Base-by-base conservation (phyloP, 805 yeast genomes). In the Schizosaccharomyces lindneri region DNA sequence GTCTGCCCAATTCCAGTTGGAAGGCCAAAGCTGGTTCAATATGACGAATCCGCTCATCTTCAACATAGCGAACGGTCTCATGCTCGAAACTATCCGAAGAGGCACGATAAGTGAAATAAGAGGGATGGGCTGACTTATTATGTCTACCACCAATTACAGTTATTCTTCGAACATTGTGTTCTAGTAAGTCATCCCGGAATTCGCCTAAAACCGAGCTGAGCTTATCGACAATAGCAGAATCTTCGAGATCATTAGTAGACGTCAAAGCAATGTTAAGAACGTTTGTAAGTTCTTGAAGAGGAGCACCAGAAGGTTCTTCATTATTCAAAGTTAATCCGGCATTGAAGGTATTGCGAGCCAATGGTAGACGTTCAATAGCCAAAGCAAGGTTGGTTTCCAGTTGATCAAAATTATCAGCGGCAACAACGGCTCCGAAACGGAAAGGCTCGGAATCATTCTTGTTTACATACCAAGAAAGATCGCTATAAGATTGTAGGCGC, bases 11-110 rank as follows among this genome's bases (percentile, higher is more conserved):
- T 75, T 93, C 99, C 67, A 93, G 79, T 76, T 93, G 98, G 85
- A 82, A 93, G 61, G 98, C 97, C 68, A 90, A 78, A 55, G 97
- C 96, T 29, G 99, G 99, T 73, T 93, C 97, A 67, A 93, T 88
- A 72, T 93, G 97, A 76, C 99, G 88, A 71, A 93, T 85, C 24
- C 89, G 89, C 73, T 83, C 81, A 75, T 93, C 95, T 75, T 93
- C 99, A 43, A 68, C 69, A 71, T 85, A 93, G 46, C 78, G 78
- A 21, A 57, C 39, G 3, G 21, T 7, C 13, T 57, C 5, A 21
- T 24, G 27, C 9, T 57, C 60, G 9, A 15, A 15, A 29, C 36
- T 39, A 19, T 51, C 57, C 9, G 48, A 19, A 61, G 95, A 95
- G 64, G 90, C 95, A 69, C 85, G 86, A 80, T 87, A 93, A 48